Base-by-base conservation (phyloP, 1,284 basidiomycete species). In the Austroboletus novae-zelandiae region DNA sequence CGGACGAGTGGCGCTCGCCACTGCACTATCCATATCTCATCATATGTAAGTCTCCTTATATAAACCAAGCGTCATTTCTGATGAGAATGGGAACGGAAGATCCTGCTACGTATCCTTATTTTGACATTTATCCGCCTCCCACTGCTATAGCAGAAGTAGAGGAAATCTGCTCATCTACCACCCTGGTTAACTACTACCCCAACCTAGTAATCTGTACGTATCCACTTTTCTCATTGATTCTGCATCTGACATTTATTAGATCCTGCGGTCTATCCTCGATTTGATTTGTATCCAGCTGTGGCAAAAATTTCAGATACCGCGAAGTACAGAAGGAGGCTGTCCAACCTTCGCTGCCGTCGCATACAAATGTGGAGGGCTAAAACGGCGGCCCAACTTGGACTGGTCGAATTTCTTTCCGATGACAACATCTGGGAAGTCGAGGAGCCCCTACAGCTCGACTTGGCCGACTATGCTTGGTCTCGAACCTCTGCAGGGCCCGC, bases 381-480 rank as follows among this genome's bases (percentile, higher is more conserved):
- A 36, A 56, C 52, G 2, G 46, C 50, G 8, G 52, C 57, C 10
- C 59, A 61, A 39, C 43, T 52, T 32, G 48, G 49, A 15, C 18
- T 62, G 35, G 32, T 20, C 7, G 52, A 45, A 39, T 47, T 58
- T 9, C 30, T 58, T 11, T 37, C 51, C 15, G 62, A 55, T 35
- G 55, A 55, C 40, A 57, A 58, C 18, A 17, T 37, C 18, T 61
- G 62, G 53, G 54, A 56, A 30, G 56, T 36, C 4, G 54, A 58
- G 20, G 59, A 63, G 46, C 50, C 61, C 25, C 37, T 58, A 27
- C 71, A 70, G 41, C 69, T 87, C 45, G 77, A 84, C 54, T 65
- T 85, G 17, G 80, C 81, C 40, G 85, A 88, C 56, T 89, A 79
- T 60, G 64, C 75, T 10, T 89, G 86, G 83, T 86, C 85, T 7